Base-by-base conservation (phyloP, 2,329 filamentous ascomycete genomes). In the Colletotrichum sp. region DNA sequence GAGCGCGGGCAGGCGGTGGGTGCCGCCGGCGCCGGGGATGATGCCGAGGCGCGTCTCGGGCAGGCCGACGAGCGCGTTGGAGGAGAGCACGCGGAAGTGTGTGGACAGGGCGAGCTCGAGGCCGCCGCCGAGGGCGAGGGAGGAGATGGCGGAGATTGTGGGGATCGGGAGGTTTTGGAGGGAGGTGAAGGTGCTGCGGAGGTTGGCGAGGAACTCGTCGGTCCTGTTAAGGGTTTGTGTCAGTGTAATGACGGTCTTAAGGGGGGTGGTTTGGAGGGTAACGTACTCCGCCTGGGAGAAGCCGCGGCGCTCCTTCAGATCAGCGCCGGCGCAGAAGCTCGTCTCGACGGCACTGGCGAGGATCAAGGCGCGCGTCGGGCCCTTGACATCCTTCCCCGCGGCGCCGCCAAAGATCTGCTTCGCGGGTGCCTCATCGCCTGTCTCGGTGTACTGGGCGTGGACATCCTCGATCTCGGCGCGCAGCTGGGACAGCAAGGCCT, bases 11-110 rank as follows among this genome's bases (percentile, higher is more conserved):
- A 99, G 92, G 12, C 97, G 93, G 85, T 95, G 95, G 1, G 96
- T 99, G 76, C 96, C 97, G 59, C 97, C 97, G 3, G 96, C 97
- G 75, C 97, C 97, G 5, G 97, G 97, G 78, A 99, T 94, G 83
- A 99, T 99, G 72, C 94, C 97, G 4, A 99, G 90, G 4, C 96
- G 91, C 2, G 97, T 99, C 84, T 99, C 97, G 2, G 97, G 97
- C 7, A 99, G 91, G 0, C 93, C 96, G 71, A 99, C 92, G 28
- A 89, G 87, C 18, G 95, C 94, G 39, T 93, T 94, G 52, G 95
- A 95, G 36, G 93, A 91, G 79, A 99, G 93, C 68, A 99, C 93
- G 79, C 97, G 95, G 85, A 99, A 92, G 85, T 97, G 93, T 2
- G 96, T 98, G 79, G 94, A 93, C 8, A 99, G 92, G 3, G 96